phyloP scores from a whole-genome alignment of 768 basidiomycete species.

The Phanerochaete carnosa region DNA sequence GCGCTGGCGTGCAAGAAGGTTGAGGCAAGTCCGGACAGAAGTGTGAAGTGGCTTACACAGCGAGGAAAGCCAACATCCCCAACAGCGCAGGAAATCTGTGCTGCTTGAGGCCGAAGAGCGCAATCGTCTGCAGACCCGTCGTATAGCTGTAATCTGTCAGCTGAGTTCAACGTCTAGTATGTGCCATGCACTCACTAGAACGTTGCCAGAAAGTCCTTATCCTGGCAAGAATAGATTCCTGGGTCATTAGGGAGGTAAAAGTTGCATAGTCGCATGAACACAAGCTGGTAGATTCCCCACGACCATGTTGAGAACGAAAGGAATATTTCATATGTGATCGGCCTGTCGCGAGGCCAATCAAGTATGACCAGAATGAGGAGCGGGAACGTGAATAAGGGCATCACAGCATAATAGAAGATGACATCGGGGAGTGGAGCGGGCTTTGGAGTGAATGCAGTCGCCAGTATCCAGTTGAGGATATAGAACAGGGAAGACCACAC shows the following conservation, averaged over 20 bases:
- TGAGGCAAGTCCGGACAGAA: neutral
- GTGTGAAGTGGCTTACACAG: conserved; percentile 36
- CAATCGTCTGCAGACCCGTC: conserved; percentile 53
- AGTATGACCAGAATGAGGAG: conserved; percentile 62
- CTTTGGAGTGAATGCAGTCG: conserved; percentile 43
- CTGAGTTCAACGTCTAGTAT: neutral
- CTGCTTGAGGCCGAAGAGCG: conserved; percentile 65
- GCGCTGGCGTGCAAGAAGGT: neutral
- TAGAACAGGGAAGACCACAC: conserved; percentile 64
- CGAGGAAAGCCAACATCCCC: conserved; percentile 54
- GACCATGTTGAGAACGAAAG: conserved; percentile 58
- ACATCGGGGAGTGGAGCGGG: conserved; percentile 49
- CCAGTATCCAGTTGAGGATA: conserved; percentile 69
- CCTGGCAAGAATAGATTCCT: conserved; percentile 37
- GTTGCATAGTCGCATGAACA: conserved; percentile 46
- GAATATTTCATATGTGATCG: conserved; percentile 57
- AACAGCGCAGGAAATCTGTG: conserved; percentile 64
- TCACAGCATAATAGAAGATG: conserved; percentile 57
- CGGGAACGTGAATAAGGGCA: conserved; percentile 58
- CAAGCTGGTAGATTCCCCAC: conserved; percentile 60
- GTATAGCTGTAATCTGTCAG: conserved; percentile 28
- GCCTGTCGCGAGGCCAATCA: conserved; percentile 69
- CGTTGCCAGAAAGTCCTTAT: conserved; percentile 36
- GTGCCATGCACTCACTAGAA: conserved; percentile 29
- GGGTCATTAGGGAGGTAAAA: conserved; percentile 27